These are phyloP conservation scores for Cutaneotrichosporon cutaneum DNA, from an alignment of 1,284 basidiomycete species.

Conservation along the genomic window DNA sequence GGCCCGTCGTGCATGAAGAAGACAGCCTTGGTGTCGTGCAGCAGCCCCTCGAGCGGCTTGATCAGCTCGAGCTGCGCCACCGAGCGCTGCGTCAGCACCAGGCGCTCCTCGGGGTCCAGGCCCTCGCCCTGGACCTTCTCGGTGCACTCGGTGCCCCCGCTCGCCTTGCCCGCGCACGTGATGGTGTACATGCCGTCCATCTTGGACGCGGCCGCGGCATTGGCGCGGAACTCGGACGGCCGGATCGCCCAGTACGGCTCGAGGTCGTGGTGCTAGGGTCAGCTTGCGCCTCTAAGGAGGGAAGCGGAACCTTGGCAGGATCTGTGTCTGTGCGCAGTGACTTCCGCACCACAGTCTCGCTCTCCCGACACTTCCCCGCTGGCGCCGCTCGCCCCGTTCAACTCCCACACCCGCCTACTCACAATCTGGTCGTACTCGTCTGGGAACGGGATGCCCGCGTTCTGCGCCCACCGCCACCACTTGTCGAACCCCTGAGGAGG, in stretches of 20 bases:
- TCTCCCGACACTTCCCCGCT: no score
- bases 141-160: constrained; percentile 22
- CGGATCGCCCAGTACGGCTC: constrained; percentile 48
- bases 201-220: constrained; percentile 25
- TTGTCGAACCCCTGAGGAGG: constrained; percentile 51
- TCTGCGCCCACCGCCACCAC: constrained; percentile 44
- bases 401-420: constrained; percentile 16
- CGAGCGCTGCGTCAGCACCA: constrained; percentile 35
- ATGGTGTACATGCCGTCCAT: constrained; percentile 47
- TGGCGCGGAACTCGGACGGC: constrained; percentile 28
- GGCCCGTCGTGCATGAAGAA: constrained; percentile 49
- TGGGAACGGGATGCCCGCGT: constrained; percentile 42
- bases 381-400: not conserved
- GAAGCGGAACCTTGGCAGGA: no score
- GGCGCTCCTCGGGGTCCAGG: constrained; percentile 34
- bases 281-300: no score
- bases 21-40: constrained; percentile 40
- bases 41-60: constrained; percentile 31
- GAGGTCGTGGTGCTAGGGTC: constrained; percentile 41
- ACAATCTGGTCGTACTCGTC: constrained; percentile 54
- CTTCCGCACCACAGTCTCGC: no score
- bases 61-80: constrained; percentile 41
- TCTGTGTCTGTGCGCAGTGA: no score
- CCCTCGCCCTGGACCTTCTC: constrained; percentile 33
- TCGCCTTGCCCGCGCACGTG: constrained; percentile 28